Evolutionary conservation across 75 land plant species (phyloP).

Genomic region (Selaginella moellendorffii): DNA sequence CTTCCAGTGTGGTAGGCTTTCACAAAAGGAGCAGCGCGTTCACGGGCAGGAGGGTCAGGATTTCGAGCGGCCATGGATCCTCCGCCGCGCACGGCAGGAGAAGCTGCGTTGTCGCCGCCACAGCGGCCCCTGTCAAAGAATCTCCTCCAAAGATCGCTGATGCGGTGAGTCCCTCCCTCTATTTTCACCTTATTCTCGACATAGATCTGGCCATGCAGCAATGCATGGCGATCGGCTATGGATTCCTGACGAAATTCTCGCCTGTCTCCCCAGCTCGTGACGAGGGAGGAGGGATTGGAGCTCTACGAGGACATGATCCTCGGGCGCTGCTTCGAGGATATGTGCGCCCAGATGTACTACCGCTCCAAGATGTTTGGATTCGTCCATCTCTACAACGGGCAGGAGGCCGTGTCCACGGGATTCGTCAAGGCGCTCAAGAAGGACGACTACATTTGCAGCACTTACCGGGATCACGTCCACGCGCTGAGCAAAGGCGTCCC

Average conservation of each 20-base stretch:
- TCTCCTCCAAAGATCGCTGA: not conserved
- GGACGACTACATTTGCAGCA: slow-evolving; percentile 61
- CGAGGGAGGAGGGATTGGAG: slow-evolving; percentile 58
- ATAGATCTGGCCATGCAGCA: not conserved
- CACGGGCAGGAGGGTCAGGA: not conserved
- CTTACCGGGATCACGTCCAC: slow-evolving; percentile 90
- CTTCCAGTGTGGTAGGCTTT: too few relatives aligned
- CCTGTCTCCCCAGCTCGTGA: slow-evolving; percentile 43
- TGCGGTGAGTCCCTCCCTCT: not conserved
- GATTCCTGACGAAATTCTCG: not conserved
- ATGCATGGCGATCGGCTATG: not conserved
- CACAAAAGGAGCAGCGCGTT: not conserved
- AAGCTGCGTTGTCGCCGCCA: not conserved
- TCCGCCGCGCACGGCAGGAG: not conserved
- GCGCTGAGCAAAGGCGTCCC: slow-evolving; percentile 91
- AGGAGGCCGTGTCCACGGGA: slow-evolving; percentile 93
- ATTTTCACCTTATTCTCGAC: not conserved
- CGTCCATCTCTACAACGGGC: slow-evolving; percentile 97
- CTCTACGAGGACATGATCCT: slow-evolving; percentile 82
- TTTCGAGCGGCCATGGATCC: not conserved
- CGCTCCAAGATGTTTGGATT: slow-evolving; percentile 97
- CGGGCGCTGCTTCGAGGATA: slow-evolving; percentile 85
- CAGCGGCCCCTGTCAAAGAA: not conserved
- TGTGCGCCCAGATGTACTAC: slow-evolving; percentile 99
- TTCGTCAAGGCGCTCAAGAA: slow-evolving; percentile 64